A percentile compares a stretch with the other conserved stretches of the same genome.
phyloP scores from a whole-genome alignment of 805 yeast species.

The Candida germanica region DNA sequence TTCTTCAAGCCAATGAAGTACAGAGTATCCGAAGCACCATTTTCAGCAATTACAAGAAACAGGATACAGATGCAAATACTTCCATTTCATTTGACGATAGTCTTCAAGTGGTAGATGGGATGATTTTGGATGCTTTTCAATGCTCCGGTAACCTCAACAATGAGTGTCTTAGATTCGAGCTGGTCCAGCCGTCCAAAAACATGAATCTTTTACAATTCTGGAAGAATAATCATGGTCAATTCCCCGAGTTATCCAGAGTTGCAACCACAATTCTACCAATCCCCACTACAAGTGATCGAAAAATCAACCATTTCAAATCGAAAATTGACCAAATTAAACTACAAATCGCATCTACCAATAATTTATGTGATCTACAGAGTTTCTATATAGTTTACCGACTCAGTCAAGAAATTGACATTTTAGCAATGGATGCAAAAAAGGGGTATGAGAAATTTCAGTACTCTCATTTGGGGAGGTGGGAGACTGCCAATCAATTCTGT shows the following conservation, averaged over 20 bases:
- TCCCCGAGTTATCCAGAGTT: constrained; percentile 14
- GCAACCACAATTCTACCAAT: constrained; percentile 16
- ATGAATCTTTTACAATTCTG: constrained; percentile 18
- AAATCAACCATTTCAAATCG: constrained; percentile 13
- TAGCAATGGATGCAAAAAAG: constrained; percentile 5
- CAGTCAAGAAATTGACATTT: constrained; percentile 11
- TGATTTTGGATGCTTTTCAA: constrained; percentile 23
- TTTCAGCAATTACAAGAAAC: neutral
- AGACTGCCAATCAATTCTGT: too few relatives aligned
- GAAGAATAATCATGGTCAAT: constrained; percentile 16
- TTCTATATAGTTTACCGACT: constrained; percentile 10
- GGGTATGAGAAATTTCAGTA: constrained; percentile 10
- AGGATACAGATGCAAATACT: neutral
- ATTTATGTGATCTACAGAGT: constrained; percentile 10
- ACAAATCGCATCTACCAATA: neutral
- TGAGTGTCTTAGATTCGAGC: constrained; percentile 25
- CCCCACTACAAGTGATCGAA: constrained; percentile 17
- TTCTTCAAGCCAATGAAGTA: constrained; percentile 9
- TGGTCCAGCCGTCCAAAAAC: constrained; percentile 9
- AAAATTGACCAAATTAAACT: constrained; percentile 2
- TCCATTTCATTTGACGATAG: constrained; percentile 6
- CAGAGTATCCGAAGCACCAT: constrained; percentile 5
- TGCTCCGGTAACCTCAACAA: constrained; percentile 25
- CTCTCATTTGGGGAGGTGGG: too few relatives aligned
- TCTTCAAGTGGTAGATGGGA: constrained; percentile 8